Conservation (phyloP, 441 rosid genomes). For the Theobroma grandiflorum region DNA sequence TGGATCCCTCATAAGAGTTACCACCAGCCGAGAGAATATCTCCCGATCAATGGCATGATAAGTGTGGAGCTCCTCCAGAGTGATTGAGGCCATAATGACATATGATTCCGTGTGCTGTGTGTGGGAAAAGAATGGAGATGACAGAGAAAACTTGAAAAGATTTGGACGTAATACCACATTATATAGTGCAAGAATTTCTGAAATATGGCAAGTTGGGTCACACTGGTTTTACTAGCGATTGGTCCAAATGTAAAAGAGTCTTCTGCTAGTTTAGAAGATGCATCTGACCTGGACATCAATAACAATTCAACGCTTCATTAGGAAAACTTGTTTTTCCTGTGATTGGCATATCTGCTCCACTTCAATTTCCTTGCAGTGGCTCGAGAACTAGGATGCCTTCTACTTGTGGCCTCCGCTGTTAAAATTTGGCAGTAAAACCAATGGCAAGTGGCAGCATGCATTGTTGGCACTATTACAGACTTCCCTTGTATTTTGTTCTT, state of each 20-base stretch:
- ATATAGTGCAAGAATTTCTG: not conserved
- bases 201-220: constrained; percentile 17
- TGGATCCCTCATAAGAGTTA: constrained; percentile 40
- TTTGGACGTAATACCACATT: not conserved
- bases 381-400: not conserved
- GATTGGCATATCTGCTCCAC: not conserved
- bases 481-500: constrained; percentile 7
- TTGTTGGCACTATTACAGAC: constrained; percentile 10
- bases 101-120: constrained; percentile 2
- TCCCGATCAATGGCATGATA: constrained; percentile 60
- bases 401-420: constrained; percentile 11
- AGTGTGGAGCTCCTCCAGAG: constrained; percentile 44
- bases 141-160: not conserved
- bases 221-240: not conserved
- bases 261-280: not conserved
- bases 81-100: constrained; percentile 39
- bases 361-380: not conserved
- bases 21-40: constrained; percentile 53
- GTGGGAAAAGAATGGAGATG: not conserved
- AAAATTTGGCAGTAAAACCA: not conserved
- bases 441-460: constrained; percentile 13
- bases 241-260: constrained; percentile 18
- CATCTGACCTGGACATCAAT: not conserved
- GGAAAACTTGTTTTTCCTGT: constrained; percentile 13
- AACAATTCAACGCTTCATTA: not conserved